Base-by-base conservation (phyloP, 2,329 filamentous ascomycete species). In the Lasiodiplodia sp. region DNA sequence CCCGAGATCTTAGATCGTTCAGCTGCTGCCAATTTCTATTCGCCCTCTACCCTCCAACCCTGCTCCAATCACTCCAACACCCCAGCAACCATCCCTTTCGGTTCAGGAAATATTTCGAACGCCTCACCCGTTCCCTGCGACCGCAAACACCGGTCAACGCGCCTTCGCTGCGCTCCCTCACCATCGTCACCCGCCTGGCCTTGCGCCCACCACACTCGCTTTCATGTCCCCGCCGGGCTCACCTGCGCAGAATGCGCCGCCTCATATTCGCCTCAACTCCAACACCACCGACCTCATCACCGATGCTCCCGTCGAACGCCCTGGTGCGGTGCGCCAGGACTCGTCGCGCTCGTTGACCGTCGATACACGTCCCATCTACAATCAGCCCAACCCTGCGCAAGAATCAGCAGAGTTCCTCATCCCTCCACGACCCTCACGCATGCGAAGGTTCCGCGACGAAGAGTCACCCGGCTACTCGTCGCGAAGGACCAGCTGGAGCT, bases 261-360 rank as follows among this genome's bases (percentile, higher is more conserved):
- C 88, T 72, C 88, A 90, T 72, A 87, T 91, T 69, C 87, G 87
- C 68, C 83, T 91, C 71, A 90, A 91, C 75, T 90, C 87, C 31
- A 87, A 85, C 56, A 84, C 82, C 71, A 83, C 87, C 71, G 84
- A 90, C 74, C 79, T 85, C 38, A 80, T 83, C 70, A 73, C 79
- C 77, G 69, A 79, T 73, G 74, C 74, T 67, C 68, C 73, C 60
- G 69, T 73, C 37, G 69, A 72, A 49, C 78, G 79, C 53, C 79
- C 81, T 38, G 76, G 72, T 68, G 79, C 80, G 23, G 72, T 79
- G 58, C 78, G 81, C 52, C 81, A 81, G 66, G 76, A 73, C 23
- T 81, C 83, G 2, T 77, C 81, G 57, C 81, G 83, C 67, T 85
- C 83, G 0, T 74, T 85, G 58, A 69, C 34, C 71, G 68, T 79